Base-by-base conservation (phyloP, 805 yeast species). In the Saccharomycopsis sp. region DNA sequence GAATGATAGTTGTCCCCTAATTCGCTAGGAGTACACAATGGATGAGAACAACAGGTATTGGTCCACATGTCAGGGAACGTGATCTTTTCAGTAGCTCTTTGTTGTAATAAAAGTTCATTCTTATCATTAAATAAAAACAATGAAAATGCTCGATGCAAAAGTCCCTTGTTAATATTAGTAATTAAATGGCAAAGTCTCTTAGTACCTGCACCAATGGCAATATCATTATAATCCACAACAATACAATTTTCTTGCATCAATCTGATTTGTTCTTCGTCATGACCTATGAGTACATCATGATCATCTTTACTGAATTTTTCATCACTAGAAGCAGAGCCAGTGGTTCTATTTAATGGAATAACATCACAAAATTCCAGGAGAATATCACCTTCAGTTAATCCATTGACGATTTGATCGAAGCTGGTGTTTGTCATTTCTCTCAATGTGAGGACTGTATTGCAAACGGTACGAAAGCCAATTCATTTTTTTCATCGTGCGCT, bases 61-160 rank as follows among this genome's bases (percentile, higher is more conserved):
- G 99, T 93, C 99, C 99, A 93, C 82, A 89, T 79, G 47, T 79
- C 79, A 1, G 97, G 95, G 64, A 93, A 93, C 1, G 99, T 93
- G 66, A 93, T 93, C 63, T 93, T 93, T 61, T 93, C 97, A 40
- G 80, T 79, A 0, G 99, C 97, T 56, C 99, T 79, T 67, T 90
- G 97, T 67, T 93, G 99, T 54, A 93, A 70, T 47, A 93, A 71
- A 51, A 93, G 72, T 63, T 83, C 73, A 48, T 79, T 79, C 37
- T 85, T 76, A 19, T 75, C 75, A 62, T 88, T 82, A 69, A 93
- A 93, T 44, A 90, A 66, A 56, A 93, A 93, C n/a, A 89, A 96
- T 21, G 96, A 85, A 60, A 93, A 93, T 0, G 97, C 97, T 54
- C 99, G 77, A 66, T 93, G 99, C 48, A 93, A 70, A 40, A 93